A percentile compares a stretch with the other conserved stretches of the same genome.
Conservation (phyloP, 1,284 basidiomycete species). For the Marasmius tenuissimus region DNA sequence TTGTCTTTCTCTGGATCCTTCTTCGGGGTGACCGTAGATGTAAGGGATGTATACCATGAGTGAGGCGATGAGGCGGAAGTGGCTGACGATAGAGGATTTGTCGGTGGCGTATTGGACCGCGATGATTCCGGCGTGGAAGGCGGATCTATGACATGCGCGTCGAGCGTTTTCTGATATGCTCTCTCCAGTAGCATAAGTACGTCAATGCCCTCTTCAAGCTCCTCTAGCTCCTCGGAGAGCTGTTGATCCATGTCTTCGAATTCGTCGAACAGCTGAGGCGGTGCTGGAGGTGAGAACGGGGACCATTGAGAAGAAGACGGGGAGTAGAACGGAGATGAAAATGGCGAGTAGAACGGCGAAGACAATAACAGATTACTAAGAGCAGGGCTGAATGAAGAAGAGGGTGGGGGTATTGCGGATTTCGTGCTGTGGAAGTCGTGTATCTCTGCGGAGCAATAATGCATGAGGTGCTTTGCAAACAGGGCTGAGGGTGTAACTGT, state of each 20-base stretch:
- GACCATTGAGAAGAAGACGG: background rate
- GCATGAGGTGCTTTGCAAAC: constrained; percentile 86
- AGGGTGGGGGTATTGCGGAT: constrained; percentile 17
- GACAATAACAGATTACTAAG: background rate
- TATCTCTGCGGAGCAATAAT: constrained; percentile 65
- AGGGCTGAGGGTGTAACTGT: constrained; percentile 53
- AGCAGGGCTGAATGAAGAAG: constrained; percentile 20
- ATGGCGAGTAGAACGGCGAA: background rate
- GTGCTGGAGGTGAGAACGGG: constrained; percentile 8
- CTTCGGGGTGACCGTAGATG: constrained; percentile 12
- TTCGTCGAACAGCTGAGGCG: constrained; percentile 8
- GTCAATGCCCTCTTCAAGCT: constrained; percentile 66
- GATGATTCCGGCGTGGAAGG: constrained; percentile 16
- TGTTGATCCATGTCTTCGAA: constrained; percentile 35
- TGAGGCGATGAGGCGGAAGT: constrained; percentile 8
- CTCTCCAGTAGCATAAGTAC: constrained; percentile 65
- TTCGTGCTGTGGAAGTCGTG: constrained; percentile 20
- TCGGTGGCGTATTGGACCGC: constrained; percentile 8
- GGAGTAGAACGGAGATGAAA: background rate
- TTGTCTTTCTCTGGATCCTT: constrained; percentile 13
- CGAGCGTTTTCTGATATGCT: constrained; percentile 64
- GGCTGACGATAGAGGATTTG: constrained; percentile 9
- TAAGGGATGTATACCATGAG: constrained; percentile 1
- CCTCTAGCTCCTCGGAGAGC: constrained; percentile 54
- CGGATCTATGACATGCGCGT: constrained; percentile 46